Evolutionary conservation across 352 stramenopile species (phyloP), one percentile per base, ranked within the genome.

Genomic region (Pythium rishiriense): DNA sequence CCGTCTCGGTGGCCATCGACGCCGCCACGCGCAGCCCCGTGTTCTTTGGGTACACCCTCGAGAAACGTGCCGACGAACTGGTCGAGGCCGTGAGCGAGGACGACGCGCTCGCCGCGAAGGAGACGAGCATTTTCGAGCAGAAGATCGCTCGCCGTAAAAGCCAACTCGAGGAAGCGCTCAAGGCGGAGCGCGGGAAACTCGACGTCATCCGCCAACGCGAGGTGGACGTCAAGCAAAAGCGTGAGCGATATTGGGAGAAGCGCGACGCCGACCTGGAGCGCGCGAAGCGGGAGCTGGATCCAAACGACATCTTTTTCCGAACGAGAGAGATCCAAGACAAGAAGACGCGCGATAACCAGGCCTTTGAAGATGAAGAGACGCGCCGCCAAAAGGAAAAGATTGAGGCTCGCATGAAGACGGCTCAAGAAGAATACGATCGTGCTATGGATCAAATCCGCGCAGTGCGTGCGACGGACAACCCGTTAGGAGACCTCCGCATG

Each of bases 251-350:
- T 33, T 87, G 81, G 75, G 66, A 78, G 35, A 88, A 89, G 33
- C 78, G 85, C 4, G 46, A 83, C 17, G 72, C 69, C 3, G 85
- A 94, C 5, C 62, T 91, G 9, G 80, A 91, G 9, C 76, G 83
- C 0, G 83, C 83, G 2, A 83, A 86, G 50, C 82, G 85, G 31
- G 83, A 94, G 28, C 59, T 94, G 3, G 83, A 94, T 50, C 84
- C 85, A 11, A 90, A 74, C 29, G 83, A 90, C 28, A 74, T 89
- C n/a, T 94, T 87, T 66, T 94, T 94, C 33, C 73, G 73, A 1
- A 91, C 76, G 8, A 72, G 83, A 4, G 83, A 91, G 10, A 70
- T 75, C 0, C 77, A 89, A 28, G 82, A 90, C 57, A 80, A 79
- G 42, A 82, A 81, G 31, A 79, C 77, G 0, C 75, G 56, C 4